Percentiles rank a stretch among this genome's conserved stretches.
Conservation (phyloP, 2,329 filamentous ascomycete genomes). For the Epicoccum nigrum region DNA sequence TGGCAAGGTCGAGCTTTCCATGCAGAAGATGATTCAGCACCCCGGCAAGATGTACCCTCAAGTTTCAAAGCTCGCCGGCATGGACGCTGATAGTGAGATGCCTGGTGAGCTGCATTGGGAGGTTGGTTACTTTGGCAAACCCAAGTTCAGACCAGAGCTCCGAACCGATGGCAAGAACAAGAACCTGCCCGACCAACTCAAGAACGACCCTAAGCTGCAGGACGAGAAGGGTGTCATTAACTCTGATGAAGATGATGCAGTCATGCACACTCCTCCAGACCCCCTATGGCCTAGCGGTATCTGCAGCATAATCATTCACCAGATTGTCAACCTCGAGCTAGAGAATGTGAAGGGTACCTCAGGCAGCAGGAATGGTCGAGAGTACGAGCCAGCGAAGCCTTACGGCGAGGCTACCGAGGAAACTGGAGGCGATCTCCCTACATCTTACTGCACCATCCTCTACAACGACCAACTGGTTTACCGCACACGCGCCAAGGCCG, state of each 20-base stretch:
- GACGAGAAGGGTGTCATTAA: constrained; percentile 84
- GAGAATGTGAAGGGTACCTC: constrained; percentile 85
- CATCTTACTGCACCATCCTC: constrained; percentile 90
- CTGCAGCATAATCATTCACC: constrained; percentile 84
- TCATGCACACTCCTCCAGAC: constrained; percentile 88
- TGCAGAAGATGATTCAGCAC: constrained; percentile 94
- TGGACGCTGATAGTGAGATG: constrained; percentile 86
- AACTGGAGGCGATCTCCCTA: constrained; percentile 78
- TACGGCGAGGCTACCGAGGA: constrained; percentile 89
- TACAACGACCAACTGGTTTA: constrained; percentile 89
- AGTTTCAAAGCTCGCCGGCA: constrained; percentile 79
- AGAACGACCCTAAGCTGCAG: constrained; percentile 77
- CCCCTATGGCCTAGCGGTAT: constrained; percentile 95
- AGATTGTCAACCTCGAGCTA: constrained; percentile 94
- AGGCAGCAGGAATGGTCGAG: constrained; percentile 79
- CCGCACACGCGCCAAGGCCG: constrained; percentile 92
- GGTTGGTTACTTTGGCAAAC: constrained; percentile 92
- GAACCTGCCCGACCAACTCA: constrained; percentile 74
- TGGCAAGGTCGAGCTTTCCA: constrained; percentile 89
- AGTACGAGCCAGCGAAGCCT: constrained; percentile 86
- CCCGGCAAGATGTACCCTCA: constrained; percentile 93
- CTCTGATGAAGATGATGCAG: constrained; percentile 77
- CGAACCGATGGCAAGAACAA: constrained; percentile 86
- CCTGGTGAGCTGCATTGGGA: constrained; percentile 95
- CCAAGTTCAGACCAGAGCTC: constrained; percentile 81